Percentiles rank a stretch among this genome's conserved stretches.
Evolutionary conservation across 1,284 basidiomycete species (phyloP).

Genomic region (Moniliella sp.): DNA sequence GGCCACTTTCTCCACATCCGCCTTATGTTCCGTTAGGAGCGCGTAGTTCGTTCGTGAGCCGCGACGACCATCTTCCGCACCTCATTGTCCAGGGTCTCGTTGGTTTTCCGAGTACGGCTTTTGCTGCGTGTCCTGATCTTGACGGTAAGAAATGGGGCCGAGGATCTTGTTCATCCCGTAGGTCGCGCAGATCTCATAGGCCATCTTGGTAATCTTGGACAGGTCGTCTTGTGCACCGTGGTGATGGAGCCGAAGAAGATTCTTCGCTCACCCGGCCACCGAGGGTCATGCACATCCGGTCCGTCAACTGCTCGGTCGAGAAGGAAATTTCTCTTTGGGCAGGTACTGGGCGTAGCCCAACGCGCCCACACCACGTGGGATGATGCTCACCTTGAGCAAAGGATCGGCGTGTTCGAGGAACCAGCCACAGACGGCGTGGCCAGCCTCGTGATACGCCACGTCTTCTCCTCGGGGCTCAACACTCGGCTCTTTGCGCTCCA

Average conservation of each 20-base stretch:
- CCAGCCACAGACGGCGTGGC: constrained; percentile 94
- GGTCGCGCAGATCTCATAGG: constrained; percentile 54
- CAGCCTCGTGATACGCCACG: constrained; percentile 91
- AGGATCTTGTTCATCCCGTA: constrained; percentile 78
- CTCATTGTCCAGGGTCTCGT: too few relatives aligned
- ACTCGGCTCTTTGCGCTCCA: constrained; percentile 88
- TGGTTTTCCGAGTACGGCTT: constrained; percentile 97
- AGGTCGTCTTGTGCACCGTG: constrained; percentile 87
- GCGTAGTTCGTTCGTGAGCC: constrained; percentile 64
- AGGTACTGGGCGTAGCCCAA: constrained; percentile 89
- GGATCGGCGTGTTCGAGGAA: constrained; percentile 92
- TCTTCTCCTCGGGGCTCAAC: constrained; percentile 85
- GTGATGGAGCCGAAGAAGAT: constrained; percentile 90
- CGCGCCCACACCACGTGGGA: constrained; percentile 84
- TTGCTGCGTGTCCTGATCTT: constrained; percentile 67
- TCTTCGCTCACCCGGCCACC: constrained; percentile 93
- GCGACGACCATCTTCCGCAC: too few relatives aligned
- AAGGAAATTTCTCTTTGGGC: constrained; percentile 86
- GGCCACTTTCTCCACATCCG: constrained; percentile 82
- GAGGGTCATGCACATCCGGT: constrained; percentile 97
- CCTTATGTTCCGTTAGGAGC: constrained; percentile 61
- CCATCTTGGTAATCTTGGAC: constrained; percentile 92
- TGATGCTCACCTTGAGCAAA: constrained; percentile 89
- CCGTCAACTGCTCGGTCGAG: constrained; percentile 76
- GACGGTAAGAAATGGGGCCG: constrained; percentile 84